These are phyloP conservation scores for Hemileccinum rubropunctum DNA, from an alignment of 768 basidiomycete species.

Conservation along the genomic window DNA sequence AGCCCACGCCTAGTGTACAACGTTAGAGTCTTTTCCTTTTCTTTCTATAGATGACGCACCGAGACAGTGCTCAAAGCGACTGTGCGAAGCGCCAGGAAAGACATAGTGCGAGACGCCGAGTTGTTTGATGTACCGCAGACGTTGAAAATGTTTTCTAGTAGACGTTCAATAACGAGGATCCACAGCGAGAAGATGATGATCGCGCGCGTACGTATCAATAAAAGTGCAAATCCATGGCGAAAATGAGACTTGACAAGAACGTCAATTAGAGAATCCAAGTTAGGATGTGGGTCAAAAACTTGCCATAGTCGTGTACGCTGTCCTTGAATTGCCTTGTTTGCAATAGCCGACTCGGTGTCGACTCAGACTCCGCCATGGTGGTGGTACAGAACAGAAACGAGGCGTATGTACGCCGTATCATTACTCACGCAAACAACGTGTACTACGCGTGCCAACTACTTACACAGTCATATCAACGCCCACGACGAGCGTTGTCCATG, in stretches of 20 bases:
- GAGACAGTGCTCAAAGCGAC: conserved; percentile 81
- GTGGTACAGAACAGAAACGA: neutral
- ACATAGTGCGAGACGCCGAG: conserved; percentile 75
- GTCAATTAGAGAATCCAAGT: too few relatives aligned
- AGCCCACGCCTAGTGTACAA: conserved; percentile 58
- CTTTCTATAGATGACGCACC: conserved; percentile 39
- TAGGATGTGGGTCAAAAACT: conserved; percentile 12
- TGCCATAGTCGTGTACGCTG: conserved; percentile 43
- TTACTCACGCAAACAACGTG: too few relatives aligned
- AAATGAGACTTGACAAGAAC: conserved; percentile 23
- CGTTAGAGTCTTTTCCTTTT: neutral
- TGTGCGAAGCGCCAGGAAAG: conserved; percentile 77
- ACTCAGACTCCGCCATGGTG: neutral
- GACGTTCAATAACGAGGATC: neutral
- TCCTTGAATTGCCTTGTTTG: conserved; percentile 35
- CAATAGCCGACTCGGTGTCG: neutral
- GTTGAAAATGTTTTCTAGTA: conserved; percentile 68
- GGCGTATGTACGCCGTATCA: too few relatives aligned
- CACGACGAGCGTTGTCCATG: too few relatives aligned
- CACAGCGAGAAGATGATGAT: too few relatives aligned
- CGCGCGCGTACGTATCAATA: conserved; percentile 60
- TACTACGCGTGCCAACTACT: too few relatives aligned
- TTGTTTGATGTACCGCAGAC: conserved; percentile 75
- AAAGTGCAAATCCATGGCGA: conserved; percentile 42
- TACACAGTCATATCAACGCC: too few relatives aligned